These are phyloP conservation scores for Schoenoplectus tabernaemontani DNA, from an alignment of 202 grass and related monocot genomes.

Conservation along the genomic window DNA sequence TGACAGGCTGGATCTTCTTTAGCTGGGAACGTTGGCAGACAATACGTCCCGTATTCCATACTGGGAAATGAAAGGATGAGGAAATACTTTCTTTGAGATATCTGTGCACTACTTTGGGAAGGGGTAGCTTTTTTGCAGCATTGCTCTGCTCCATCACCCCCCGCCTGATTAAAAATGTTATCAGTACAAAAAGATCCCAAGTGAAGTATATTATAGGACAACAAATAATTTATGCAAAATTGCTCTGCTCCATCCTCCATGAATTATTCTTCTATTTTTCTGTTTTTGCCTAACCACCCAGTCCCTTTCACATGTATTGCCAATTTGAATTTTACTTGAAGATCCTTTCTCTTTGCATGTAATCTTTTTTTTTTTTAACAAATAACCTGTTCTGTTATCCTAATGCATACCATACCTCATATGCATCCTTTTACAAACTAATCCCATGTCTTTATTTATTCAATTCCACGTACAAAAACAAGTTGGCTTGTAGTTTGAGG, in stretches of 20 bases:
- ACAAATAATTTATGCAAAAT: neutral
- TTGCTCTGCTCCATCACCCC: constrained; percentile 92
- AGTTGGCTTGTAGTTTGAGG: neutral
- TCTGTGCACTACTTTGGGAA: constrained; percentile 60
- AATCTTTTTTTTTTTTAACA: neutral
- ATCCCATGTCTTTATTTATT: neutral
- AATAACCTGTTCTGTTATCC: neutral
- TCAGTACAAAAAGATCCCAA: constrained; percentile 24
- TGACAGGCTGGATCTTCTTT: constrained; percentile 52
- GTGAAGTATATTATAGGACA: neutral
- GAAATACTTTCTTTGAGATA: constrained; percentile 64
- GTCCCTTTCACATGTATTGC: neutral
- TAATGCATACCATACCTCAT: neutral
- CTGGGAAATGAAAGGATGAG: constrained; percentile 71
- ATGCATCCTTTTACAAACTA: neutral
- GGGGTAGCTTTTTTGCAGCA: constrained; percentile 50
- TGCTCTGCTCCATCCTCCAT: neutral
- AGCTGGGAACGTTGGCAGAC: constrained; percentile 68
- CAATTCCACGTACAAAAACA: neutral
- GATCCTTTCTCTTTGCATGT: neutral
- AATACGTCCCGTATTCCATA: constrained; percentile 89
- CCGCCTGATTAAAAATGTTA: constrained; percentile 38
- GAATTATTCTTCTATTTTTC: neutral
- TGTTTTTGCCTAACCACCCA: neutral
- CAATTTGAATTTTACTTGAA: neutral